Percentiles rank a stretch among this genome's conserved stretches.
These are phyloP conservation scores for Metarhizium album DNA, from an alignment of 2,329 filamentous ascomycete genomes.

Conservation along the genomic window DNA sequence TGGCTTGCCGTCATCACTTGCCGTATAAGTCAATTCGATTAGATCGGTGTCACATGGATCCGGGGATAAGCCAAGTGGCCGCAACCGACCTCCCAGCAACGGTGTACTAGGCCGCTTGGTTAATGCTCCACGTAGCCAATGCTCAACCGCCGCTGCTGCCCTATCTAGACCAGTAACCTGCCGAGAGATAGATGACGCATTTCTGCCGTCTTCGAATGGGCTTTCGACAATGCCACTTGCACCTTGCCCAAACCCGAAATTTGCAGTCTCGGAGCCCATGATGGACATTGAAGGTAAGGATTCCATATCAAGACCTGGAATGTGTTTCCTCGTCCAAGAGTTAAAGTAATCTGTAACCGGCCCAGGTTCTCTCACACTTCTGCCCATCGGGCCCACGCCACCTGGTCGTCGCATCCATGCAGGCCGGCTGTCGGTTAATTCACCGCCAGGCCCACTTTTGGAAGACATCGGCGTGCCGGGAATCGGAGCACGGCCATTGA, in stretches of 20 bases:
- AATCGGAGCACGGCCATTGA: conserved; percentile 24
- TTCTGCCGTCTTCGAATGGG: conserved; percentile 36
- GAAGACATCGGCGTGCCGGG: conserved; percentile 24
- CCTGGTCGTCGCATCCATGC: conserved; percentile 72
- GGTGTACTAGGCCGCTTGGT: conserved; percentile 48
- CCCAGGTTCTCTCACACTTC: conserved; percentile 61
- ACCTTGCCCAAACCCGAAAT: conserved; percentile 39
- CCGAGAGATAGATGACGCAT: conserved; percentile 28
- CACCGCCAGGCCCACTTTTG: conserved; percentile 27
- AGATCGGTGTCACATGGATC: conserved; percentile 44
- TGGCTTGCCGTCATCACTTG: conserved; percentile 40
- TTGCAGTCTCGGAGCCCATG: conserved; percentile 49
- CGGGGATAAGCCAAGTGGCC: conserved; percentile 14
- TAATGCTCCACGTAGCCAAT: conserved; percentile 79
- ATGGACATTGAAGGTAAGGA: conserved; percentile 55
- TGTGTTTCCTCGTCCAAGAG: conserved; percentile 69
- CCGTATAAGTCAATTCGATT: conserved; percentile 59
- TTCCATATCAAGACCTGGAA: conserved; percentile 68
- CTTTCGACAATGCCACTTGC: conserved; percentile 38
- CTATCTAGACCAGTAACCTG: conserved; percentile 58
- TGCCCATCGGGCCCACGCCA: conserved; percentile 73
- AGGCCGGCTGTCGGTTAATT: conserved; percentile 29
- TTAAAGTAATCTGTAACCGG: conserved; percentile 79
- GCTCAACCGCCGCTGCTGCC: conserved; percentile 77
- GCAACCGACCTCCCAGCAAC: conserved; percentile 28